Evolutionary conservation across 1,139 yeast genomes (phyloP).

Genomic region (Protomyces pachydermus): DNA sequence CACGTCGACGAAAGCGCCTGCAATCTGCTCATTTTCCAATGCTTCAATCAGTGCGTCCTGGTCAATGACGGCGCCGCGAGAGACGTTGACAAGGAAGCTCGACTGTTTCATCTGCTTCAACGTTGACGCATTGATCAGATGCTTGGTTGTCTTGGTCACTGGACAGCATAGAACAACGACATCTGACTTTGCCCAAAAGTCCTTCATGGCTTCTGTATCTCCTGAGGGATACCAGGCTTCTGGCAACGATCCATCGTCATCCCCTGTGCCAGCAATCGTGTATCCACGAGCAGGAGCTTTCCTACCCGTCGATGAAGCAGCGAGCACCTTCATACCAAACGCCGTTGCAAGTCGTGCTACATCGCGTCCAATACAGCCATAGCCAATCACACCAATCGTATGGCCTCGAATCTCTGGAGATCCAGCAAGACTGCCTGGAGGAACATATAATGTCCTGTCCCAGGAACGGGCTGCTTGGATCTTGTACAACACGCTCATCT

Average conservation of each 20-base stretch:
- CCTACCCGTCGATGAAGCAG: constrained; percentile 75
- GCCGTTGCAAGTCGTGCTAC: constrained; percentile 81
- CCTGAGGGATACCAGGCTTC: constrained; percentile 46
- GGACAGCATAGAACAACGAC: constrained; percentile 79
- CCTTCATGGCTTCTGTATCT: constrained; percentile 67
- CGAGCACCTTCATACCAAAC: constrained; percentile 79
- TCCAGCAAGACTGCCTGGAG: constrained; percentile 5
- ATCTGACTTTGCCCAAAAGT: constrained; percentile 60
- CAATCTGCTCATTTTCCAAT: constrained; percentile 73
- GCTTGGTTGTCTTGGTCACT: constrained; percentile 70
- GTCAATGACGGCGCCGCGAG: constrained; percentile 85
- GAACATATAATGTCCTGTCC: constrained; percentile 9
- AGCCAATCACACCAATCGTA: constrained; percentile 64
- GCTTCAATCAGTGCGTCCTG: constrained; percentile 77
- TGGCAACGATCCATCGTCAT: constrained; percentile 33
- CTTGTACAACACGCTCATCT: neutral
- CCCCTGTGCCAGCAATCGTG: constrained; percentile 34
- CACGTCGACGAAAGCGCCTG: constrained; percentile 85
- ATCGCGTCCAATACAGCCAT: constrained; percentile 86
- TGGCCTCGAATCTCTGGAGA: constrained; percentile 9
- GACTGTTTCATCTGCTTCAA: constrained; percentile 77
- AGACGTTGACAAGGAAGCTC: constrained; percentile 73
- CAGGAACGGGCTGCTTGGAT: constrained; percentile 7
- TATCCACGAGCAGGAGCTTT: constrained; percentile 48
- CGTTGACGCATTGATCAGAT: constrained; percentile 70